Evolutionary conservation across 108 stramenopile genomes (phyloP).

Genomic region (Stephanodiscus triporus): DNA sequence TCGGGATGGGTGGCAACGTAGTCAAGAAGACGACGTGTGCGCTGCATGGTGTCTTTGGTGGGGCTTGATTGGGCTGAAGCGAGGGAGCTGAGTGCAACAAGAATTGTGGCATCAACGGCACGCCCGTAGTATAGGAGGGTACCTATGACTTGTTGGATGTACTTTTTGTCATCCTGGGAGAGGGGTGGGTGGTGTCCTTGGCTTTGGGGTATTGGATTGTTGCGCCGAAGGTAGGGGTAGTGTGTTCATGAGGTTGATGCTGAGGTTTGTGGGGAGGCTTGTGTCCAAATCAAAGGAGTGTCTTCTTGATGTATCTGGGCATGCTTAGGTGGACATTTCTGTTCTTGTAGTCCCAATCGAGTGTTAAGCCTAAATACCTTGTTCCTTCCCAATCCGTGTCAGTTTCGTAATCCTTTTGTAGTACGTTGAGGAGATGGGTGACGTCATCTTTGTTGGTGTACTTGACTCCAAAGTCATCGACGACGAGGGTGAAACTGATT

Average conservation of each 20-base stretch:
- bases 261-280: background rate
- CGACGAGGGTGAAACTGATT: constrained; percentile 2
- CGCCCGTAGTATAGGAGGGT: constrained; percentile 3
- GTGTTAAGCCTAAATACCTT: constrained; percentile 7
- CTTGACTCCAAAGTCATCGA: constrained; percentile 27
- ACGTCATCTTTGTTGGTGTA: constrained; percentile 9
- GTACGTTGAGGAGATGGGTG: constrained; percentile 4
- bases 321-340: background rate
- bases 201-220: background rate
- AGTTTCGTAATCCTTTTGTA: constrained; percentile 3
- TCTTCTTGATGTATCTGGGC: constrained; percentile 19
- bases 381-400: constrained; percentile 15
- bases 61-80: background rate
- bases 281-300: background rate
- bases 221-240: constrained; percentile 1
- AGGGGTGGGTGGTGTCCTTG: background rate
- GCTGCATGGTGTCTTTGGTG: constrained; percentile 14
- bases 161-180: background rate
- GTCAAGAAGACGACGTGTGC: constrained; percentile 2
- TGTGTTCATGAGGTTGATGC: constrained; percentile 3
- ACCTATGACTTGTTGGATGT: constrained; percentile 8
- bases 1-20: constrained; percentile 21
- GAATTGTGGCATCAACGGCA: constrained; percentile 5
- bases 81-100: background rate
- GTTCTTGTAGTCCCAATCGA: constrained; percentile 28